These are phyloP conservation scores for Rhipidocladum racemiflorum DNA, from an alignment of 176 grass and related monocot genomes.

Conservation along the genomic window DNA sequence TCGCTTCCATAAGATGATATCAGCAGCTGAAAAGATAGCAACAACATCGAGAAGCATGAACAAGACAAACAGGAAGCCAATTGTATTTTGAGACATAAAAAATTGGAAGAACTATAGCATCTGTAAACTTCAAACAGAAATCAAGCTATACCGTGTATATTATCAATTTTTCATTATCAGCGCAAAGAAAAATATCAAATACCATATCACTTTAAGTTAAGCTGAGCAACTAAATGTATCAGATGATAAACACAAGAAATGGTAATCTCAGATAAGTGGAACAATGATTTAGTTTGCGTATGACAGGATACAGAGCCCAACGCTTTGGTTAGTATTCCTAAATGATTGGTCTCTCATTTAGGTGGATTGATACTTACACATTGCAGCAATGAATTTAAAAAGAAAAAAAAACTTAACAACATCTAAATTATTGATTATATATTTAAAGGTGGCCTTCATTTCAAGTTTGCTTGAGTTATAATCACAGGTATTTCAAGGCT, in stretches of 20 bases:
- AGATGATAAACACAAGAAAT: neutral
- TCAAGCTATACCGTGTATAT: neutral
- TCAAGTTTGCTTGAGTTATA: neutral
- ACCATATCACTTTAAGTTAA: neutral
- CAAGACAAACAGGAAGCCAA: neutral
- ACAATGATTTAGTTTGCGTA: neutral
- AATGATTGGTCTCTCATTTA: neutral
- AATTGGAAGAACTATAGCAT: neutral
- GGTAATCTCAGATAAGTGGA: neutral
- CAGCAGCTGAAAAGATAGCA: conserved; percentile 61
- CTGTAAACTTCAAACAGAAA: neutral
- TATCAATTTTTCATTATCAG: conserved; percentile 4
- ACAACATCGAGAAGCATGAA: conserved; percentile 3
- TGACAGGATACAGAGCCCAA: neutral
- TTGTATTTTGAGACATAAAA: neutral
- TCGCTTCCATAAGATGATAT: conserved; percentile 90
- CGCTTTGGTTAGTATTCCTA: neutral
- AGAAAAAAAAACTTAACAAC: neutral
- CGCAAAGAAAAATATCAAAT: neutral
- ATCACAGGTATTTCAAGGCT: neutral
- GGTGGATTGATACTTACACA: neutral
- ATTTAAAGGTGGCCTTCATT: neutral
- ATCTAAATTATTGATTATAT: neutral
- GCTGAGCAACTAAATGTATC: neutral
- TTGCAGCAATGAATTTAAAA: neutral